Evolutionary conservation across 352 stramenopile genomes (phyloP), one percentile per base, ranked within the genome.

Genomic region (Phytophthora multivora): DNA sequence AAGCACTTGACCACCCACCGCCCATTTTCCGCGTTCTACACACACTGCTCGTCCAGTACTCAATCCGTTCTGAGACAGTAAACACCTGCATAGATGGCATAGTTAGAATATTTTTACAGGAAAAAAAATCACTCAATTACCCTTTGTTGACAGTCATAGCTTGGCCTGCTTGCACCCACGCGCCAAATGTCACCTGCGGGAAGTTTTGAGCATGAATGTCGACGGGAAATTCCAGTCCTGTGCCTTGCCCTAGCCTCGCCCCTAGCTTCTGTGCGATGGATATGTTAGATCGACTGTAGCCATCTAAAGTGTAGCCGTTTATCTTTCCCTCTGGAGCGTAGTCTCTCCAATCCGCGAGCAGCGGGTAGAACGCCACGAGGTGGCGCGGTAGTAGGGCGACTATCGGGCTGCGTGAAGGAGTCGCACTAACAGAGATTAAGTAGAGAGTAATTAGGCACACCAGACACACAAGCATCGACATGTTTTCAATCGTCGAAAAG

Each of bases 301-400:
- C 71, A 31, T 88, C 70, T 69, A 83, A 73, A 18, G 48, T 49
- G 64, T 72, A 88, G 35, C 78, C 75, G 23, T 76, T 21, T n/a
- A 15, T 21, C 2, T 38, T 53, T 7, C 78, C 78, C 1, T 28
- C 19, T 0, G 79, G 79, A 5, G 79, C 75, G 30, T 79, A 77
- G 59, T 88, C 79, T 18, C 54, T 42, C 0, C 50, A 55, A 48
- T 83, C 63, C 1, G 49, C 30, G 4, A 49, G 25, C n/a, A 88
- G 52, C 10, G 79, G 79, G 46, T 84, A 88, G 46, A 73, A 79
- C 15, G 73, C 76, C 10, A 86, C 51, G 33, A 88, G 67, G 36
- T 79, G 65, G 9, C 30, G 55, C 26, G 73, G 73, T 6, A 61
- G 63, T 9, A 88, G 59, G 28, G 66, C 42, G 4, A 72, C 36